Base-by-base conservation (phyloP, 192 early-diverging fungal genomes). In the Mortierella hygrophila region DNA sequence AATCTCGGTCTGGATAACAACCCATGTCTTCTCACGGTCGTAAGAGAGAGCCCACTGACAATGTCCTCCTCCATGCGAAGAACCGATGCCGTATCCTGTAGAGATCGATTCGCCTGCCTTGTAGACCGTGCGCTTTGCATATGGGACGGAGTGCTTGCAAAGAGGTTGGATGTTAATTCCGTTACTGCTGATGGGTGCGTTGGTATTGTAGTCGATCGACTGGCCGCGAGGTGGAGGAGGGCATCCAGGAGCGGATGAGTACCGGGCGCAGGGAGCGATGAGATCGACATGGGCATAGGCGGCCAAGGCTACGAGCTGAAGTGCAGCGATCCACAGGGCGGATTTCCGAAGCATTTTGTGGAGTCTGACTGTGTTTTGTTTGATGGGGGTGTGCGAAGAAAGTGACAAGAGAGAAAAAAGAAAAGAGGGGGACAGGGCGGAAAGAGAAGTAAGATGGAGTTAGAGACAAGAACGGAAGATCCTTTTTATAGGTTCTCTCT, bases 31-130 rank as follows among this genome's bases (percentile, higher is more conserved):
- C 72, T 89, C 93, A 75, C 85, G 88, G 78, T 93, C 91, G 71
- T 90, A 92, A 0, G 92, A 92, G 29, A 93, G 79, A 11, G 93
- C 88, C 77, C 93, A 92, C 77, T 94, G 92, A 77, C 94, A 95
- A 80, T 95, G 93, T 73, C 94, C 94, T 42, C 93, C 93, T 26
- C 89, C 90, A 57, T 93, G 92, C 11, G 74, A n/a, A 69, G 91
- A 91, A 6, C 89, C 79, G 21, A 88, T 87, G 54, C 87, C 84
- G 74, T 91, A 90, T 68, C 77, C 55, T 79, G 91, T 87, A 46
- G 69, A 79, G 71, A 92, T 88, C 29, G 90, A 83, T 10, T 89
- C 83, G 16, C 90, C 91, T 18, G 90, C 91, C 15, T 87, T 71
- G 79, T 89, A 73, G 15, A 86, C 88, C 7, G 70, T 46, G 41